Evolutionary conservation across 2,329 filamentous ascomycete genomes (phyloP).

Genomic region (Ceratocystis smalleyi): DNA sequence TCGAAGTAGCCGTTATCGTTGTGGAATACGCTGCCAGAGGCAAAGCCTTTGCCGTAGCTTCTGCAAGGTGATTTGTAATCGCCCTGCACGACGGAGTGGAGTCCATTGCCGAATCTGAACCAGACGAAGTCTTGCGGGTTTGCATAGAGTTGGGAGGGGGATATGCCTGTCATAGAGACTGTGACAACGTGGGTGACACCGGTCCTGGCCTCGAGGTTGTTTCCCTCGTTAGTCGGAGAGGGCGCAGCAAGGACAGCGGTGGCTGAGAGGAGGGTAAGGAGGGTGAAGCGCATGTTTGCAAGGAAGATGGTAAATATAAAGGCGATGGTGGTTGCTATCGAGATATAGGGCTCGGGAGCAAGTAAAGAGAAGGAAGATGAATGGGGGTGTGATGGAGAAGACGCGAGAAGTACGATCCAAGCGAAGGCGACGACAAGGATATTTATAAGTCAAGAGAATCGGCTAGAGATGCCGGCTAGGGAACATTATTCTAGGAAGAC

Average conservation of each 20-base stretch:
- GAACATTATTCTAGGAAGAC: no score
- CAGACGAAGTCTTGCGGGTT: background rate
- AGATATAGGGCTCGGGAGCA: no score
- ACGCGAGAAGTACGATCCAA: no score
- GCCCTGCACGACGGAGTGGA: background rate
- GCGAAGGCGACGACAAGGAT: no score
- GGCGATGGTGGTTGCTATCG: background rate
- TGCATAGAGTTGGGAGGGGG: rapidly evolving
- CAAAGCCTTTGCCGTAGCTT: constrained; percentile 21
- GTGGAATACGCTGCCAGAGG: background rate
- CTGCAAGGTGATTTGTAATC: constrained; percentile 29
- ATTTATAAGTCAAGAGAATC: no score
- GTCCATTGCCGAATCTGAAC: rapidly evolving
- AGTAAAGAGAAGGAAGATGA: no score
- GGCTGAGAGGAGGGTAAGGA: background rate
- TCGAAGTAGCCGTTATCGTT: constrained; percentile 10
- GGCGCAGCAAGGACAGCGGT: background rate
- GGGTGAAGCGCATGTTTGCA: background rate
- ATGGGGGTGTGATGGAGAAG: no score
- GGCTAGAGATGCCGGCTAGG: no score
- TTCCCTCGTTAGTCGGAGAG: background rate
- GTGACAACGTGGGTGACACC: background rate
- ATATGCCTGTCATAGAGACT: background rate
- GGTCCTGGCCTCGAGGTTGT: background rate
- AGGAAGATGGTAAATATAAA: background rate